Evolutionary conservation across 176 grass and related monocot species (phyloP), one percentile per base, ranked within the genome.

Genomic region (Thinopyrum elongatum): DNA sequence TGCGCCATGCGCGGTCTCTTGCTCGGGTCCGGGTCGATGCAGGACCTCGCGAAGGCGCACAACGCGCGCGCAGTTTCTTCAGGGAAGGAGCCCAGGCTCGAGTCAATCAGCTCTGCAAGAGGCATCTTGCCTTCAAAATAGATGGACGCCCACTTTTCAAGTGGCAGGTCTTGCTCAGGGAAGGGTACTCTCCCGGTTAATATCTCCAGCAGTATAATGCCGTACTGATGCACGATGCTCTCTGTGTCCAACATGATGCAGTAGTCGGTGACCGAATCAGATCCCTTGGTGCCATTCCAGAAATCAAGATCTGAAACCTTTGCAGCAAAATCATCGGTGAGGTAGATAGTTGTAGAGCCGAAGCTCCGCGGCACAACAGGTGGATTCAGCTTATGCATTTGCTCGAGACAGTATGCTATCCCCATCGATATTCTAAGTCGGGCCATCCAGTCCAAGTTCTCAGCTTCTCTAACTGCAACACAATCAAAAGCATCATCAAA

Each of bases 361-460:
- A 94, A 74, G 28, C 61, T 92, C 47, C 67, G 70, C 11, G 88
- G 81, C 35, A 89, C 64, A 34, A 91, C 72, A 13, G 86, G 85
- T 46, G 88, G 92, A 22, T 86, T 89, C 82, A 91, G 84, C 87
- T 97, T 86, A 3, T 94, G 90, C 85, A 97, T 89, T 86, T 97
- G 74, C 84, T 94, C 90, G 8, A 97, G 90, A 80, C 90, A 94
- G 47, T 97, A 97, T n/a, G 92, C 90, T 78, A 97, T 84, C n/a
- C 95, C 95, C 92, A 97, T 94, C 7, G 91, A 88, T 83, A 97
- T 82, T 87, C 92, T 89, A n/a, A 97, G 89, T 46, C 88, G 89
- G 3, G 61, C 55, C 19, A 58, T 63, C 95, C 95, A 94, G 30
- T 93, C 86, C 84, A 97, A 72, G 68, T 90, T 72, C 73, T 94